Conservation (phyloP, 139 green algal genomes). For the Chlorella ohadii region DNA sequence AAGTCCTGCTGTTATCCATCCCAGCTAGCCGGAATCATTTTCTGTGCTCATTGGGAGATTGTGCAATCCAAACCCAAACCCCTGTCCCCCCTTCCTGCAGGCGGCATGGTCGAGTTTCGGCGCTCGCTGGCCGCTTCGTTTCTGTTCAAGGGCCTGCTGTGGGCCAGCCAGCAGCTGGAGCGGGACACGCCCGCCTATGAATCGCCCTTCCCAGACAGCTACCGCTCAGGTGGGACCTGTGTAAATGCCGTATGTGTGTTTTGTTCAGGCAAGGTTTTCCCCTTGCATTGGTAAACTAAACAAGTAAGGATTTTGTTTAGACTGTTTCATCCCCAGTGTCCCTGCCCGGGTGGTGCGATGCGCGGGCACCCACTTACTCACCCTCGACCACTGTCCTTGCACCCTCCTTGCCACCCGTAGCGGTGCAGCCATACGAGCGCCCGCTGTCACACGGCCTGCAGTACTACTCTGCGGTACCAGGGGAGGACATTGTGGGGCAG, state of each 20-base stretch:
- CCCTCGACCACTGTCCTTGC: too few species aligned
- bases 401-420: constrained; percentile 12
- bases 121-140: constrained; percentile 88
- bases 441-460: constrained; percentile 83
- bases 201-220: constrained; percentile 30
- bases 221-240: constrained; percentile 8
- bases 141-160: constrained; percentile 84
- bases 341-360: too few species aligned
- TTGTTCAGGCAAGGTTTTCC: too few species aligned
- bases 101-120: constrained; percentile 92
- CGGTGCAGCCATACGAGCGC: constrained; percentile 57
- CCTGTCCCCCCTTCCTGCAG: constrained; percentile 23
- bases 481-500: constrained; percentile 77
- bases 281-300: too few species aligned
- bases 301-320: too few species aligned
- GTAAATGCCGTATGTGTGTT: too few species aligned
- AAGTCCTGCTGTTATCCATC: not conserved
- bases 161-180: constrained; percentile 50
- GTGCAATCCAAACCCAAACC: too few species aligned
- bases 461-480: constrained; percentile 68
- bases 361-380: too few species aligned
- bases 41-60: too few species aligned
- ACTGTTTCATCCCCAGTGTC: too few species aligned
- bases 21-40: too few species aligned
- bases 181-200: constrained; percentile 21